A percentile compares a stretch with the other conserved stretches of the same genome.
phyloP scores from a whole-genome alignment of 2,329 filamentous ascomycete species.

The Sclerotinia spermophila region DNA sequence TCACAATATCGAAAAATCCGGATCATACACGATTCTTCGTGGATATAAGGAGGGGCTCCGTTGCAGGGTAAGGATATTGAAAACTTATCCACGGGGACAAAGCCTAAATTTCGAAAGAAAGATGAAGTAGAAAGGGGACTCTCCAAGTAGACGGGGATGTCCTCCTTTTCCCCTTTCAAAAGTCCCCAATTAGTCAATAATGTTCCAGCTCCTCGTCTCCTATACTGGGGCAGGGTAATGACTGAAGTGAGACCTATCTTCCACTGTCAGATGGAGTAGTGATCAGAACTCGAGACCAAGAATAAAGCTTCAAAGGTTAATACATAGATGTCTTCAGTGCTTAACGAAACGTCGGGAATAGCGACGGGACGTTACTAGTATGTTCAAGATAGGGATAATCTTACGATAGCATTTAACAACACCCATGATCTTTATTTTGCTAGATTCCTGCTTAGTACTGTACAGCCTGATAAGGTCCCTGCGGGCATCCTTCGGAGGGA shows the following conservation, averaged over 20 bases:
- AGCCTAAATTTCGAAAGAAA: slow-evolving; percentile 30
- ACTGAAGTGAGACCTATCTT: slow-evolving; percentile 31
- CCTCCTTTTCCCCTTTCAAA: slow-evolving; percentile 23
- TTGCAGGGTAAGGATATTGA: slow-evolving; percentile 26
- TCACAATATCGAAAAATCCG: slow-evolving; percentile 27
- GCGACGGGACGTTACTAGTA: background rate
- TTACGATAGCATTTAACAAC: slow-evolving; percentile 31
- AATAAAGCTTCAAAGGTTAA: background rate
- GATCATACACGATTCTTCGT: slow-evolving; percentile 34
- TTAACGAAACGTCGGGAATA: background rate
- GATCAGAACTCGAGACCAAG: background rate
- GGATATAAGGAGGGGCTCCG: slow-evolving; percentile 21
- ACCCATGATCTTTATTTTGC: slow-evolving; percentile 28
- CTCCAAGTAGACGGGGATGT: slow-evolving; percentile 31
- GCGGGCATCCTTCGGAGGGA: slow-evolving; percentile 23
- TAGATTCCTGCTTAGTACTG: slow-evolving; percentile 24
- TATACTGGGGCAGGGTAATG: slow-evolving; percentile 27
- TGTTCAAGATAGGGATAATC: slow-evolving; percentile 9
- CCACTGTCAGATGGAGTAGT: background rate
- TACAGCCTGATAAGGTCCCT: slow-evolving; percentile 27
- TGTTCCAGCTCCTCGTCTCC: slow-evolving; percentile 30
- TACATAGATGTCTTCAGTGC: background rate
- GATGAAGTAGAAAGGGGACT: slow-evolving; percentile 28
- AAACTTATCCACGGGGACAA: slow-evolving; percentile 27
- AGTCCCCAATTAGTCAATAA: slow-evolving; percentile 32